Evolutionary conservation across 352 stramenopile genomes (phyloP), one percentile per base, ranked within the genome.

Genomic region (Saprolegnia parasitica): DNA sequence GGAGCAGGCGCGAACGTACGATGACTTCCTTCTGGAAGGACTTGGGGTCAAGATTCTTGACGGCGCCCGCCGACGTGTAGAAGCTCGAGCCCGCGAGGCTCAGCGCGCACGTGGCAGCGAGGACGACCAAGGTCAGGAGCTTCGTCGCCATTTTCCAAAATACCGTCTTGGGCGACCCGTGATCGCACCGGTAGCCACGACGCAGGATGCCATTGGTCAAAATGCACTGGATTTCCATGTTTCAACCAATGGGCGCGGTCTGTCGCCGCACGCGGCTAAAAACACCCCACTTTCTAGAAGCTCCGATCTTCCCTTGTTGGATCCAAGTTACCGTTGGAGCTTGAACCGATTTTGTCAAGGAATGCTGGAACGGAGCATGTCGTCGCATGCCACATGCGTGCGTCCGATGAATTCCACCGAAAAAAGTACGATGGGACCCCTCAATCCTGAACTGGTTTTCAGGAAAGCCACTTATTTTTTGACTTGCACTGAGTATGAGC

Each of bases 1-100:
- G 39, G 2, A 55, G 10, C 29, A 23, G 35, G 11, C 13, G 57
- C 35, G 0, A 24, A 45, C 75, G 24, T 29, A 84, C 78, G 71
- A 84, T 78, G 62, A 94, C 66, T 62, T 81, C 68, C 62, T 92
- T 83, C 15, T 82, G 79, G 54, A 94, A 84, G 68, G 77, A 83
- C 73, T 88, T 79, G 0, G 84, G 72, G 64, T 94, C 86, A 50
- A 94, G 74, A 39, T 89, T 42, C 72, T 87, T 88, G 26, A 94
- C 86, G 26, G 75, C 75, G 13, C 84, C 85, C 24, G 80, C 83
- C 70, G 71, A 83, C 60, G 74, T 78, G 78, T 93, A 94, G 71
- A 94, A 81, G 21, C 65, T 77, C 40, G 78, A 73, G 29, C 76
- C 76, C 21, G 67, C 56, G 18, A 63, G 16, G 24, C 24, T 60